phyloP scores from a whole-genome alignment of 2,329 filamentous ascomycete genomes.

The Diaporthe capsici region DNA sequence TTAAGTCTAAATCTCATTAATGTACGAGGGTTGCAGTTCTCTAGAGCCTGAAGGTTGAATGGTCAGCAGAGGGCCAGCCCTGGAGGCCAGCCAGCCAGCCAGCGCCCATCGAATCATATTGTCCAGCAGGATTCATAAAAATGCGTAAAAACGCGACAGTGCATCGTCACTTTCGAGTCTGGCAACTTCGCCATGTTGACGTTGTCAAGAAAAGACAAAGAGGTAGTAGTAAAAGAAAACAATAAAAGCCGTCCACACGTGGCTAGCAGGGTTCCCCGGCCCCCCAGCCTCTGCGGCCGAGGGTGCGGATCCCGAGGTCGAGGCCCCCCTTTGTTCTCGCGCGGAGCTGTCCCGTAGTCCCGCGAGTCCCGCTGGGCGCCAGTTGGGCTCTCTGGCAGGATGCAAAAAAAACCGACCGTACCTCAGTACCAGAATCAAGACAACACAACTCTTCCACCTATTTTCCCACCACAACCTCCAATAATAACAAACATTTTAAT shows the following conservation, averaged over 20 bases:
- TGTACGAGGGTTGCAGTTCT: background rate
- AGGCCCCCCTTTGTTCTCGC: background rate
- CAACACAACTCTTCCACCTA: no score
- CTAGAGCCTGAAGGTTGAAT: background rate
- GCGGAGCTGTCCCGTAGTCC: background rate
- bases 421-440: no score
- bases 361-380: background rate
- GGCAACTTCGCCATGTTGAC: background rate
- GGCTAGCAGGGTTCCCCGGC: slow-evolving; percentile 21
- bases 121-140: background rate
- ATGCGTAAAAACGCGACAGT: background rate
- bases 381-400: background rate
- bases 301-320: background rate
- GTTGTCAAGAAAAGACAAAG: no score
- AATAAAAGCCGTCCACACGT: background rate
- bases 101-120: background rate
- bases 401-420: no score
- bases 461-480: no score
- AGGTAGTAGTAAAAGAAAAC: background rate
- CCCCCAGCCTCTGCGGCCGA: background rate
- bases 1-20: background rate
- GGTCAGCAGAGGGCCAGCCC: background rate
- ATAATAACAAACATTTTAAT: no score
- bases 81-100: no score
- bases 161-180: background rate